Evolutionary conservation across 371 early-diverging fungal genomes (phyloP).

Genomic region (Mortierella sp.): DNA sequence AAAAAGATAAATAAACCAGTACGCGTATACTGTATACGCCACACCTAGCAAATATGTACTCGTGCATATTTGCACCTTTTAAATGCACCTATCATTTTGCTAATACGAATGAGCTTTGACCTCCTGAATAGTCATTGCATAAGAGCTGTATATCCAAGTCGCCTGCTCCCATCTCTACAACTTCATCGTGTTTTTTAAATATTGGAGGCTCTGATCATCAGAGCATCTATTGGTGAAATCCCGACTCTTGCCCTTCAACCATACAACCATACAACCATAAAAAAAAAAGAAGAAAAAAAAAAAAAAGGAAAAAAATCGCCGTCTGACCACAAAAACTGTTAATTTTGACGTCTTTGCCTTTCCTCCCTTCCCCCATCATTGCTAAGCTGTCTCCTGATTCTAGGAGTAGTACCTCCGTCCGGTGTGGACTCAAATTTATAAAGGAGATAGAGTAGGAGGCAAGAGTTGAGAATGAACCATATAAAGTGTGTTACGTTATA

Average conservation of each 20-base stretch:
- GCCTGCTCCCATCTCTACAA: background rate
- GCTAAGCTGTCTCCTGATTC: conserved; percentile 19
- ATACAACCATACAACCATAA: background rate
- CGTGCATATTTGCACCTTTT: background rate
- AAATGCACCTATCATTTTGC: background rate
- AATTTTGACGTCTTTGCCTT: background rate
- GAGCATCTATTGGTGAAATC: background rate
- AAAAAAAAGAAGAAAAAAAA: too few relatives aligned
- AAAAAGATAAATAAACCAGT: background rate
- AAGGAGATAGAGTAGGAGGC: background rate
- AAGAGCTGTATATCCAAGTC: background rate
- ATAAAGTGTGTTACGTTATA: background rate
- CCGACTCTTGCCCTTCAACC: background rate
- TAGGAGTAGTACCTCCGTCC: background rate
- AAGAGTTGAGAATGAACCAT: background rate
- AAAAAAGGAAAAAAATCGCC: too few relatives aligned
- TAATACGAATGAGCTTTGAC: background rate
- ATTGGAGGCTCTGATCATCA: background rate
- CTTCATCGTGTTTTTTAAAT: background rate
- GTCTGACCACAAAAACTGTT: background rate
- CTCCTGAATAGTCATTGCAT: background rate
- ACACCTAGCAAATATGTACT: background rate
- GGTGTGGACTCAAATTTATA: background rate
- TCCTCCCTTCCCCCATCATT: background rate
- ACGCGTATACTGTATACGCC: background rate